A percentile compares a stretch with the other conserved stretches of the same genome.
phyloP scores from a whole-genome alignment of 495 filamentous ascomycete species.

The Neohortaea acidophila region DNA sequence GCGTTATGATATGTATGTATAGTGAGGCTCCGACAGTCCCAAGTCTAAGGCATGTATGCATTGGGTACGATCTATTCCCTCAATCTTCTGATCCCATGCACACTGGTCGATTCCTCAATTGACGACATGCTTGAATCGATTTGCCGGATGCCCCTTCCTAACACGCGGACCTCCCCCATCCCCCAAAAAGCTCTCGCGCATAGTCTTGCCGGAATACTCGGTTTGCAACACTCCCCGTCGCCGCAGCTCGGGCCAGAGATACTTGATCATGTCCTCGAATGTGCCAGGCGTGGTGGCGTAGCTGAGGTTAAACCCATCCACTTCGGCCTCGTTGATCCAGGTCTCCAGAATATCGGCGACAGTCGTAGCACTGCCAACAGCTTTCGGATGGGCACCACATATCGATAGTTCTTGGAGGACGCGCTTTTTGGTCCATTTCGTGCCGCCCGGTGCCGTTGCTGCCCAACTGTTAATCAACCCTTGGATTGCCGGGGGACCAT shows the following conservation, averaged over 20 bases:
- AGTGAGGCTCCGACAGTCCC: no score
- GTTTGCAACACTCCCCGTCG: conserved; percentile 4
- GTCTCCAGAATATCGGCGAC: conserved; percentile 47
- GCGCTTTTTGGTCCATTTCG: background rate
- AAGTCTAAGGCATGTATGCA: no score
- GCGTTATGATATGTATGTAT: no score
- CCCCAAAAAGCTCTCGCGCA: conserved; percentile 10
- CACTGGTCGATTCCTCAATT: no score
- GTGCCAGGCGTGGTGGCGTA: conserved; percentile 7
- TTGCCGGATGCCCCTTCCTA: conserved; percentile 4
- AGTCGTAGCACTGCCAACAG: conserved; percentile 7
- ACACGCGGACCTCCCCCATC: conserved; percentile 1
- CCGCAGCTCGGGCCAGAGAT: conserved; percentile 9
- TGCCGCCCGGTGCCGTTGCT: background rate
- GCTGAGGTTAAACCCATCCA: conserved; percentile 49
- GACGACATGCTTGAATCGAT: no score
- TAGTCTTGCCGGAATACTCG: conserved; percentile 1
- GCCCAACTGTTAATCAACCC: background rate
- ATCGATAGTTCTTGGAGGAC: background rate
- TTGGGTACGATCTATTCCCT: no score
- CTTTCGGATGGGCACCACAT: background rate
- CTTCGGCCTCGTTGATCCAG: conserved; percentile 45
- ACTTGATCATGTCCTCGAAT: conserved; percentile 5
- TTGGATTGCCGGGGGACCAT: background rate
- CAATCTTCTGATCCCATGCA: no score